Percentiles rank a stretch among this genome's conserved stretches.
phyloP scores from a whole-genome alignment of 768 basidiomycete species.

The Mycena rebaudengoi region DNA sequence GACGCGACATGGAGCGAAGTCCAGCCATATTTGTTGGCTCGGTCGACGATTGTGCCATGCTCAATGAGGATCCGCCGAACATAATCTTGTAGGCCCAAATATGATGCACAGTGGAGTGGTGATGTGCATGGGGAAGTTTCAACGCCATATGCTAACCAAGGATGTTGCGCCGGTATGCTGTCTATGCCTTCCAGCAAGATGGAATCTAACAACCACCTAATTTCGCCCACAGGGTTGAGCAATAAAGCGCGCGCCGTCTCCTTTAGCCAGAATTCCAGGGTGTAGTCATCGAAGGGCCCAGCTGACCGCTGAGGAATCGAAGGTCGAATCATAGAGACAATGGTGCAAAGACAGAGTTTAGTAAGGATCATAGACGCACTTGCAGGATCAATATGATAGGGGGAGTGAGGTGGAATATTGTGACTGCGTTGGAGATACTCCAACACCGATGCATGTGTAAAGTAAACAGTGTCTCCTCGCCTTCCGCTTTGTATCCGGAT shows the following conservation, averaged over 20 bases:
- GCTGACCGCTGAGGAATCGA: no score
- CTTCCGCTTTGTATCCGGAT: no score
- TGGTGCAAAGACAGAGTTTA: background rate
- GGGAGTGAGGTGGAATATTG: background rate
- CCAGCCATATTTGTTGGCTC: background rate
- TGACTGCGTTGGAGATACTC: background rate
- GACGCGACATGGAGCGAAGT: background rate
- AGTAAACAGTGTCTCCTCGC: background rate
- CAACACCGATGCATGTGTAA: background rate
- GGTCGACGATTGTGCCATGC: background rate
- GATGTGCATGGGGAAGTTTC: background rate
- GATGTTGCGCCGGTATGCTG: background rate
- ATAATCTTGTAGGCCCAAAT: background rate
- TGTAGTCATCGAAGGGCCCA: background rate
- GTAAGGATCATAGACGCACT: background rate
- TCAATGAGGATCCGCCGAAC: background rate
- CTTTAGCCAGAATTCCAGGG: background rate
- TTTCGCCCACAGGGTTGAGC: background rate
- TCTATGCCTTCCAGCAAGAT: background rate
- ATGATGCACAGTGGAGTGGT: background rate
- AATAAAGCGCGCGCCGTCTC: background rate
- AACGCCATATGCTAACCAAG: no score
- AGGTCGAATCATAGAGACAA: background rate
- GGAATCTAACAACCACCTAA: background rate
- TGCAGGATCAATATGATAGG: no score